A percentile compares a stretch with the other conserved stretches of the same genome.
These are phyloP conservation scores for Trifolium dubium DNA, from an alignment of 306 rosid genomes.

Conservation along the genomic window DNA sequence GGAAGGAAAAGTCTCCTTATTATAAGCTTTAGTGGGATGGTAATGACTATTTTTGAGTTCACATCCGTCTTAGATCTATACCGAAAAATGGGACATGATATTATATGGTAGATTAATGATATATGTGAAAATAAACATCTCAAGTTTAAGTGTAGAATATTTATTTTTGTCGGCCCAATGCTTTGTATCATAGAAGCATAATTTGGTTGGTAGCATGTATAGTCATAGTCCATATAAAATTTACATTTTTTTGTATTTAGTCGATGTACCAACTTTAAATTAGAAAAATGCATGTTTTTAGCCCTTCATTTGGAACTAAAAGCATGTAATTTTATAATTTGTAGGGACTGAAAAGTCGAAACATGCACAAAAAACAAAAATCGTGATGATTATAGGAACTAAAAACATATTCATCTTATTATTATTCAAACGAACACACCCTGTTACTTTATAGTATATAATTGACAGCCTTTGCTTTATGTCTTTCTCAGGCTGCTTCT, in stretches of 20 bases:
- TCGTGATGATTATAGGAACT: too few relatives aligned
- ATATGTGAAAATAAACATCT: slow-evolving; percentile 14
- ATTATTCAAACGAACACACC: too few relatives aligned
- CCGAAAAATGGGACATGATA: slow-evolving; percentile 19
- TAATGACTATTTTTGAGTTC: slow-evolving; percentile 42
- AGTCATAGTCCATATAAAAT: too few relatives aligned
- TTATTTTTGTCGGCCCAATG: background rate
- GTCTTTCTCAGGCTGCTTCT: slow-evolving; percentile 75
- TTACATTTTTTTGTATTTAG: too few relatives aligned
- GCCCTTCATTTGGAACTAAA: too few relatives aligned
- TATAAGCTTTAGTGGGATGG: slow-evolving; percentile 94
- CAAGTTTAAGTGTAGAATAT: background rate
- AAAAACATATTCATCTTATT: too few relatives aligned
- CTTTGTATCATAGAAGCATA: background rate
- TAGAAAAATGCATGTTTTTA: too few relatives aligned
- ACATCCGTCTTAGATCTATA: slow-evolving; percentile 1
- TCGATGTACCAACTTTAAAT: too few relatives aligned
- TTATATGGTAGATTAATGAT: slow-evolving; percentile 24
- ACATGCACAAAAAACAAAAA: too few relatives aligned
- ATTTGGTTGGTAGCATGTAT: too few relatives aligned
- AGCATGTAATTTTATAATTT: too few relatives aligned
- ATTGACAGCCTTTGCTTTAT: slow-evolving; percentile 21
- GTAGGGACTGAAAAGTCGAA: too few relatives aligned
- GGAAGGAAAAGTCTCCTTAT: slow-evolving; percentile 95
- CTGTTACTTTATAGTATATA: background rate